phyloP scores from a whole-genome alignment of 1,284 basidiomycete genomes.

The Fomitopsis schrenkii region DNA sequence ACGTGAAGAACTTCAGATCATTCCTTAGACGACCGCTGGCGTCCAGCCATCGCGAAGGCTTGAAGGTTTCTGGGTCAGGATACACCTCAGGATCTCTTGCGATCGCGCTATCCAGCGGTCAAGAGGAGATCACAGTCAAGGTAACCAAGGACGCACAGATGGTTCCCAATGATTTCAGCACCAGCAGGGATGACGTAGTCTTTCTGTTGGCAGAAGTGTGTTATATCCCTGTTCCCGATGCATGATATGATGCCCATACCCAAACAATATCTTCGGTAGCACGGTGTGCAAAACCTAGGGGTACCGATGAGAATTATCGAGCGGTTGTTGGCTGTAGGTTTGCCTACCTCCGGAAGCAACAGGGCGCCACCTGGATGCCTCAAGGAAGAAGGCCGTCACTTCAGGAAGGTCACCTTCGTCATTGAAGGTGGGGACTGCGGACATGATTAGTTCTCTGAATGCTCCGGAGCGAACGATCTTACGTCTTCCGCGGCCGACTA shows the following conservation, averaged over 20 bases:
- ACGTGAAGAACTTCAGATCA: slow-evolving; percentile 45
- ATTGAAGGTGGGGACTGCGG: not conserved
- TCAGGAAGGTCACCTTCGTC: not conserved
- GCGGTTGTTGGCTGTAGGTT: too few relatives aligned
- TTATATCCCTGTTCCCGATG: not conserved
- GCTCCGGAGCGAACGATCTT: slow-evolving; percentile 14
- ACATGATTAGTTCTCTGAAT: too few relatives aligned
- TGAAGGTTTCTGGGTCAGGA: slow-evolving; percentile 52
- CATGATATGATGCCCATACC: not conserved
- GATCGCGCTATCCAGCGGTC: slow-evolving; percentile 35
- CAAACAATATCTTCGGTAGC: not conserved
- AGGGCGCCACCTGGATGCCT: not conserved
- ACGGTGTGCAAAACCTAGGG: not conserved
- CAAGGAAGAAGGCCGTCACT: not conserved
- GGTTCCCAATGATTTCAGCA: slow-evolving; percentile 51
- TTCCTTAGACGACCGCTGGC: slow-evolving; percentile 41
- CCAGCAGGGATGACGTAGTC: slow-evolving; percentile 56
- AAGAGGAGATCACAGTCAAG: not conserved
- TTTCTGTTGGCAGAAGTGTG: slow-evolving; percentile 29
- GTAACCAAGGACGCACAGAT: slow-evolving; percentile 37
- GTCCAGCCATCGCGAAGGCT: slow-evolving; percentile 53
- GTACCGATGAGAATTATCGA: too few relatives aligned
- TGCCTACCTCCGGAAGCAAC: not conserved
- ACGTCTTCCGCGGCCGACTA: slow-evolving; percentile 52
- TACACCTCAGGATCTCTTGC: slow-evolving; percentile 50